Percentiles rank a stretch among this genome's conserved stretches.
These are phyloP conservation scores for Diutina scorzettiae DNA, from an alignment of 1,139 yeast species.

Conservation along the genomic window DNA sequence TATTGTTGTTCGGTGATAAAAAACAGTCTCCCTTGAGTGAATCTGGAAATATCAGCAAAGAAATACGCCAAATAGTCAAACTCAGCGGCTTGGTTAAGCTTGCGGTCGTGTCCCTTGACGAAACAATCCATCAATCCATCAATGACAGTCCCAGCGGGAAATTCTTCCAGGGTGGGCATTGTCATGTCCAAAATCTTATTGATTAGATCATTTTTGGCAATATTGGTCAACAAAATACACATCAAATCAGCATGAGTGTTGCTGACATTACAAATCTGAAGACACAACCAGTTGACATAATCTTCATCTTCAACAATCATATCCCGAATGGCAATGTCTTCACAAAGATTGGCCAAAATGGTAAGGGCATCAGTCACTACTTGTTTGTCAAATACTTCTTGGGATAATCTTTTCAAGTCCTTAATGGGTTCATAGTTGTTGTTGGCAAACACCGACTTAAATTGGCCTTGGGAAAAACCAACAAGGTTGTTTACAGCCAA, in stretches of 20 bases:
- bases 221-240: slow-evolving; percentile 73
- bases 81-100: slow-evolving; percentile 58
- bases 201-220: slow-evolving; percentile 68
- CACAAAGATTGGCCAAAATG: slow-evolving; percentile 74
- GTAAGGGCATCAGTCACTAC: slow-evolving; percentile 62
- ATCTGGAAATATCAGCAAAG: slow-evolving; percentile 81
- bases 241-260: slow-evolving; percentile 60
- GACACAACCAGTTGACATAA: slow-evolving; percentile 44
- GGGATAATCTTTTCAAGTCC: slow-evolving; percentile 53
- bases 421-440: slow-evolving; percentile 61
- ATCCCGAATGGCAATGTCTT: slow-evolving; percentile 49
- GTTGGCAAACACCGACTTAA: slow-evolving; percentile 54
- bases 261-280: slow-evolving; percentile 40
- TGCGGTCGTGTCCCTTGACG: slow-evolving; percentile 71
- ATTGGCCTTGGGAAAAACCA: slow-evolving; percentile 65
- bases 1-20: slow-evolving; percentile 61
- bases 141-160: slow-evolving; percentile 49
- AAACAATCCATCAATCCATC: slow-evolving; percentile 86
- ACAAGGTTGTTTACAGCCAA: slow-evolving; percentile 80
- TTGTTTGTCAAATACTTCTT: slow-evolving; percentile 24
- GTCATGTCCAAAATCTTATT: slow-evolving; percentile 37
- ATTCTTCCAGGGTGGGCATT: slow-evolving; percentile 24
- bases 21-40: slow-evolving; percentile 58
- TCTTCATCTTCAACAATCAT: slow-evolving; percentile 52
- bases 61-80: slow-evolving; percentile 80